Percentiles rank a stretch among this genome's conserved stretches.
These are phyloP conservation scores for Urochloa ruziziensis DNA, from an alignment of 176 grass and related monocot genomes.

Conservation along the genomic window DNA sequence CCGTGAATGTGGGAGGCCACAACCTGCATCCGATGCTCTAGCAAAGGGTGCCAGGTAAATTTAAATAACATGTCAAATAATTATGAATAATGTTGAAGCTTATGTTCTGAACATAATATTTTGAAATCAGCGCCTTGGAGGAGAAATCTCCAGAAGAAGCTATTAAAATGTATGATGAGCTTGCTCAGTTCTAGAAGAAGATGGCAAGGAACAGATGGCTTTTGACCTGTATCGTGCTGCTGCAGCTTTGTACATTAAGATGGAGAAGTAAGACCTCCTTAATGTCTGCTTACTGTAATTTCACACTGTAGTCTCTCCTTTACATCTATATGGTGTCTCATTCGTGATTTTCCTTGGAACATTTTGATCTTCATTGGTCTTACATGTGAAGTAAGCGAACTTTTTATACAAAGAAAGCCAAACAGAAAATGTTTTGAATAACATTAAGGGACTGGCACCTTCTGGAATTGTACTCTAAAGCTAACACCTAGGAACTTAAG, in stretches of 20 bases:
- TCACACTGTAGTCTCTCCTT: background rate
- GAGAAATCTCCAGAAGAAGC: constrained; percentile 80
- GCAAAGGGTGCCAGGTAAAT: constrained; percentile 92
- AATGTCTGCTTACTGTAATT: background rate
- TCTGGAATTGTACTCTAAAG: background rate
- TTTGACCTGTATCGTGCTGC: constrained; percentile 90
- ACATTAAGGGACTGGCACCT: background rate
- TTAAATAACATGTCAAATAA: background rate
- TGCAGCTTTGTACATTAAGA: constrained; percentile 68
- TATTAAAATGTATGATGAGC: constrained; percentile 86
- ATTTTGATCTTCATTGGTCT: background rate
- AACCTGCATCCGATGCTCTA: constrained; percentile 98
- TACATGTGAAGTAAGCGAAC: background rate
- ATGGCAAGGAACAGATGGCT: constrained; percentile 97
- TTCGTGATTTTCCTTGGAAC: background rate
- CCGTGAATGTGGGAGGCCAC: constrained; percentile 82
- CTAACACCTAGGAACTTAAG: background rate
- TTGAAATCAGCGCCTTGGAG: constrained; percentile 73
- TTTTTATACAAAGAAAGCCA: background rate
- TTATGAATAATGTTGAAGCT: background rate
- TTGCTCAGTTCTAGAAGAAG: constrained; percentile 81
- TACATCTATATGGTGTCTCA: background rate
- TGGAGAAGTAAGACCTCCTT: constrained; percentile 62
- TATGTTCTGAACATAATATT: constrained; percentile 31
- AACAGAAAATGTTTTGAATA: background rate